Percentiles rank a stretch among this genome's conserved stretches.
phyloP scores from a whole-genome alignment of 208 protist species.

The Leishmania major region DNA sequence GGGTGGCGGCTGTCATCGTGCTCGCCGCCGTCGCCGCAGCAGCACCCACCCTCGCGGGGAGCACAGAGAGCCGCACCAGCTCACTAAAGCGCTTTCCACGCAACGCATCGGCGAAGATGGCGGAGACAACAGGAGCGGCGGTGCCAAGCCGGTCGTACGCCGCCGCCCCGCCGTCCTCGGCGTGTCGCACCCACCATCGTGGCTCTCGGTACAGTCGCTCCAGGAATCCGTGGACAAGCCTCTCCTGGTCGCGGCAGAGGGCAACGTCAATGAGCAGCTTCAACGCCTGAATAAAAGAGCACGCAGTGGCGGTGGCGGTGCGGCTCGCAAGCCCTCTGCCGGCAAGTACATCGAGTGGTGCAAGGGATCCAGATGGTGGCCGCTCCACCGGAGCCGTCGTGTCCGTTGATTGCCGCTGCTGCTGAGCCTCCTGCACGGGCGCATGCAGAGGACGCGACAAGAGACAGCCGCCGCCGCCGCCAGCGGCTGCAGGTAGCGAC shows the following conservation, averaged over 20 bases:
- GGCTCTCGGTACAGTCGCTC: constrained; percentile 57
- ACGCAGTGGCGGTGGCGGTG: constrained; percentile 5
- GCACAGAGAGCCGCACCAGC: constrained; percentile 61
- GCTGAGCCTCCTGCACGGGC: not conserved
- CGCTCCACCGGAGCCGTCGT: not conserved
- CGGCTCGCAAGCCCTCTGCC: not conserved
- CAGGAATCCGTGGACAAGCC: constrained; percentile 74
- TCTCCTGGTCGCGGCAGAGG: constrained; percentile 76
- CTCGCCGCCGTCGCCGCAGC: not conserved
- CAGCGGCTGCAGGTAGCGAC: constrained; percentile 16
- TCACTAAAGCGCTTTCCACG: constrained; percentile 54
- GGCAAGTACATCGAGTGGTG: not conserved
- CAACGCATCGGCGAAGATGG: constrained; percentile 59
- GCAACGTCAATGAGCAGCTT: constrained; percentile 78
- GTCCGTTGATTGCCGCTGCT: not conserved
- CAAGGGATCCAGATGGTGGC: not conserved
- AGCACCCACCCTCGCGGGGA: constrained; percentile 25
- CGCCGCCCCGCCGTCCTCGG: constrained; percentile 11
- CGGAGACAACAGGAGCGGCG: constrained; percentile 38
- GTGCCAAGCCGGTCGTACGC: constrained; percentile 42
- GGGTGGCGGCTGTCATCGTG: not conserved
- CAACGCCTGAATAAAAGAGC: constrained; percentile 46
- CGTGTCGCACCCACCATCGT: constrained; percentile 65
- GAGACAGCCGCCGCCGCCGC: not conserved
- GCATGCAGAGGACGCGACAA: not conserved